phyloP scores from a whole-genome alignment of 139 green algal genomes.

The Chlamydomonas schloesseri region DNA sequence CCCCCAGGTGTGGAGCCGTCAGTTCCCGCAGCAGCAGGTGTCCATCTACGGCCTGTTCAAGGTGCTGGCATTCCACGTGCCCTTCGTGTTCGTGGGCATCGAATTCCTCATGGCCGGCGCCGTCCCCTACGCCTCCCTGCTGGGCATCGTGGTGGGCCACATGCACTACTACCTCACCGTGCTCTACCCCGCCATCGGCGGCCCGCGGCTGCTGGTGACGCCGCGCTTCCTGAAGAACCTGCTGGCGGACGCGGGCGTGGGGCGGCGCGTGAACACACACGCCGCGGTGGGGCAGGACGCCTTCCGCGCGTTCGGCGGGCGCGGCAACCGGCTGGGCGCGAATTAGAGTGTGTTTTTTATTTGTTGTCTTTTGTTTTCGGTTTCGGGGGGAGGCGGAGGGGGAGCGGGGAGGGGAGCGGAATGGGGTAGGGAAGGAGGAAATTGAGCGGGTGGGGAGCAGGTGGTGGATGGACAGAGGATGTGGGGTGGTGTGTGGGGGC shows the following conservation, averaged over 20 bases:
- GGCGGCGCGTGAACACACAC: not conserved
- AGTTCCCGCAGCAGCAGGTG: slow-evolving; percentile 66
- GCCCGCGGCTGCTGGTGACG: slow-evolving; percentile 35
- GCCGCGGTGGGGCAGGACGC: not conserved
- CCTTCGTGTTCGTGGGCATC: slow-evolving; percentile 73
- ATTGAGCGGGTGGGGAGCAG: too few species aligned
- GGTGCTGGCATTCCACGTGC: slow-evolving; percentile 78
- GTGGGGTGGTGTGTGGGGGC: too few species aligned
- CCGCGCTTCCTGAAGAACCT: slow-evolving; percentile 41
- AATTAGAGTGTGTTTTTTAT: not conserved
- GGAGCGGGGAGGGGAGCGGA: too few species aligned
- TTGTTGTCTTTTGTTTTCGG: too few species aligned
- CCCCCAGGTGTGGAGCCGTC: slow-evolving; percentile 67
- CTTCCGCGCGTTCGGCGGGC: slow-evolving; percentile 47
- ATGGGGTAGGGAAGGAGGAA: too few species aligned
- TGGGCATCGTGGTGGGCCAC: slow-evolving; percentile 74
- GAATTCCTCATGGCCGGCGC: slow-evolving; percentile 59
- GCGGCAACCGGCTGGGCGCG: slow-evolving; percentile 38
- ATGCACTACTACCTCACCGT: slow-evolving; percentile 67
- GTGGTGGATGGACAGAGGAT: too few species aligned
- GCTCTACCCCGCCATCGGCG: slow-evolving; percentile 21
- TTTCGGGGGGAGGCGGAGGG: too few species aligned
- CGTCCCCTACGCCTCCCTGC: slow-evolving; percentile 47
- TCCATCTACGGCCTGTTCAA: slow-evolving; percentile 75
- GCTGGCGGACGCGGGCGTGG: slow-evolving; percentile 42